Evolutionary conservation across 441 rosid species (phyloP).

Genomic region (Populus hybrid): DNA sequence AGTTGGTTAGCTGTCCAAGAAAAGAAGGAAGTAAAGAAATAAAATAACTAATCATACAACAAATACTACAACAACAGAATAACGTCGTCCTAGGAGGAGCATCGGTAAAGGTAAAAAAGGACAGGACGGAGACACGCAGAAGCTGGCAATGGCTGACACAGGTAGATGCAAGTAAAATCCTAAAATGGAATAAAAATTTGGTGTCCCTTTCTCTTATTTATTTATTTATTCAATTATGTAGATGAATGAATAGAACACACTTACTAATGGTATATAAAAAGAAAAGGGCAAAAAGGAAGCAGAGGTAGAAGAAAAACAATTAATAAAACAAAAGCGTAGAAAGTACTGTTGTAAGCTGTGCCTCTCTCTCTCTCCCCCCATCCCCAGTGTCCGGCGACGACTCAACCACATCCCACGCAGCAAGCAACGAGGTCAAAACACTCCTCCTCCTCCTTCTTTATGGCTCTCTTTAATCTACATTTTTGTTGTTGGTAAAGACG

Average conservation of each 20-base stretch:
- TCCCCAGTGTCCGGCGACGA: constrained; percentile 15
- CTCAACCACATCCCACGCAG: neutral
- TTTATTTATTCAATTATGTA: neutral
- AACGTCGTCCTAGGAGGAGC: neutral
- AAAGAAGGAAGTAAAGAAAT: no score
- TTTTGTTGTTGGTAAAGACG: neutral
- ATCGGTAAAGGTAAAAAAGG: neutral
- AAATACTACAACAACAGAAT: no score
- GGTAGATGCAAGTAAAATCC: neutral
- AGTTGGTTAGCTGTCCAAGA: neutral
- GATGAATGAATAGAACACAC: neutral
- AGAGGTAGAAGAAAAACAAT: neutral
- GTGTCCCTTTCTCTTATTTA: neutral
- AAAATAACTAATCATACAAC: neutral
- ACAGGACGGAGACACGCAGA: neutral
- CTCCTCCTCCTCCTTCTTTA: neutral
- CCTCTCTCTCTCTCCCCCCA: neutral
- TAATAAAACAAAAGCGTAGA: neutral
- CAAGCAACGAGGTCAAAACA: neutral
- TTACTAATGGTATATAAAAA: neutral
- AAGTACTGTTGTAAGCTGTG: neutral
- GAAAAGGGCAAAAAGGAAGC: neutral
- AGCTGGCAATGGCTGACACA: neutral
- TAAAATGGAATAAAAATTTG: neutral
- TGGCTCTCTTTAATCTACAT: constrained; percentile 2